Evolutionary conservation across 2,329 filamentous ascomycete species (phyloP).

Genomic region (Pseudogymnoascus sp.): DNA sequence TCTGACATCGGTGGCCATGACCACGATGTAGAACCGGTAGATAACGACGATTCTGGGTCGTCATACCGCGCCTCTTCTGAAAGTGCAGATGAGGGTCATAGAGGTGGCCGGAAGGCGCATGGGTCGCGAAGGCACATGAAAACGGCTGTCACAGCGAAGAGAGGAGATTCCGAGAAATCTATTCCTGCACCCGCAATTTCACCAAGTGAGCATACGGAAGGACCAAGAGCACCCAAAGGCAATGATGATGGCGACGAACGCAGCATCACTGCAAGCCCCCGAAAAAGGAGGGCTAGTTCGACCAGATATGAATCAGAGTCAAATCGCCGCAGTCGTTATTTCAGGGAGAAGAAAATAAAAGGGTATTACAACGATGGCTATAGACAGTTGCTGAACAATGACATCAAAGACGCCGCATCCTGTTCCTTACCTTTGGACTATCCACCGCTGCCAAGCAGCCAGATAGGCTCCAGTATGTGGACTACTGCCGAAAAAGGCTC

Average conservation of each 20-base stretch:
- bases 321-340: background rate
- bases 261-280: background rate
- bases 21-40: background rate
- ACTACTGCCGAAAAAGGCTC: constrained; percentile 58
- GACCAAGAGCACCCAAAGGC: background rate
- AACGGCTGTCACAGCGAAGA: background rate
- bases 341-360: constrained; percentile 21
- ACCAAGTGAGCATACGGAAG: background rate
- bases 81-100: background rate
- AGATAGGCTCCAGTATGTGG: constrained; percentile 67
- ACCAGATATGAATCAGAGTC: background rate
- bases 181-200: background rate
- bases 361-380: constrained; percentile 43
- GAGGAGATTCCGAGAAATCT: background rate
- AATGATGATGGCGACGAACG: background rate
- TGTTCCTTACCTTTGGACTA: constrained; percentile 24
- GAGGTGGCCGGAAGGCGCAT: background rate
- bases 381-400: constrained; percentile 44
- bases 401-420: constrained; percentile 45
- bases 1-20: background rate
- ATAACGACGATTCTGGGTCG: background rate
- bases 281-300: background rate
- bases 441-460: constrained; percentile 36
- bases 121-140: background rate
- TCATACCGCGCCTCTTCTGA: background rate